phyloP scores from a whole-genome alignment of 2,329 filamentous ascomycete species.

The Alternaria infectoria region DNA sequence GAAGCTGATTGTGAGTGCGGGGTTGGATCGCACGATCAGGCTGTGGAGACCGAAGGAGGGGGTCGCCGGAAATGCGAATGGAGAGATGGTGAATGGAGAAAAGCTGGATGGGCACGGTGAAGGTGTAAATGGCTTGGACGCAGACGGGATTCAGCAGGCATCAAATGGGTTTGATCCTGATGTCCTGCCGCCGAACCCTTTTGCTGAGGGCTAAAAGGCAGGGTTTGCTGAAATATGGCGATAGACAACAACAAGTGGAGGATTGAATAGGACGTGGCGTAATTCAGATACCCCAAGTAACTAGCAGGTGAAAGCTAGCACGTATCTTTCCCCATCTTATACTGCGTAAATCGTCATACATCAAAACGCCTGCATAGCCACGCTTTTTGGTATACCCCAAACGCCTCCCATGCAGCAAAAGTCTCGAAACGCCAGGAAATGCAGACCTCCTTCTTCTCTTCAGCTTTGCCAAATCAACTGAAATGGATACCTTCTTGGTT shows the following conservation, averaged over 20 bases:
- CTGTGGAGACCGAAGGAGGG: constrained; percentile 57
- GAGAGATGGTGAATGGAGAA: background rate
- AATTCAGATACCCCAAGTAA: constrained; percentile 6
- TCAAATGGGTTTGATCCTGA: constrained; percentile 28
- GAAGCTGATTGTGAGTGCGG: constrained; percentile 65
- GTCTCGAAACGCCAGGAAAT: constrained; percentile 6
- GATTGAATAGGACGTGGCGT: background rate
- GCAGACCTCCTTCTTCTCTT: background rate
- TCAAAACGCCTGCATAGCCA: background rate
- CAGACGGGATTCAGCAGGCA: background rate
- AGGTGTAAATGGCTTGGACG: background rate
- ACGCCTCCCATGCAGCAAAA: background rate
- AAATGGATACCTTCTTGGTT: constrained; percentile 96
- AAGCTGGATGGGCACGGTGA: background rate
- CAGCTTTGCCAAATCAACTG: constrained; percentile 46
- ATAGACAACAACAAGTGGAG: too few relatives aligned
- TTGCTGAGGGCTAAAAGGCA: constrained; percentile 13
- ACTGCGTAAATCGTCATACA: background rate
- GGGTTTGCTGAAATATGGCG: too few relatives aligned
- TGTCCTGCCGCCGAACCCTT: constrained; percentile 27
- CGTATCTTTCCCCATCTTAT: too few relatives aligned
- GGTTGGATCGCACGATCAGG: constrained; percentile 66
- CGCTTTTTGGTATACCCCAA: constrained; percentile 34
- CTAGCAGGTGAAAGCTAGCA: background rate
- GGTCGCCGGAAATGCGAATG: background rate